Conservation (phyloP, 2,329 filamentous ascomycete species). For the Fusarium sacchari region DNA sequence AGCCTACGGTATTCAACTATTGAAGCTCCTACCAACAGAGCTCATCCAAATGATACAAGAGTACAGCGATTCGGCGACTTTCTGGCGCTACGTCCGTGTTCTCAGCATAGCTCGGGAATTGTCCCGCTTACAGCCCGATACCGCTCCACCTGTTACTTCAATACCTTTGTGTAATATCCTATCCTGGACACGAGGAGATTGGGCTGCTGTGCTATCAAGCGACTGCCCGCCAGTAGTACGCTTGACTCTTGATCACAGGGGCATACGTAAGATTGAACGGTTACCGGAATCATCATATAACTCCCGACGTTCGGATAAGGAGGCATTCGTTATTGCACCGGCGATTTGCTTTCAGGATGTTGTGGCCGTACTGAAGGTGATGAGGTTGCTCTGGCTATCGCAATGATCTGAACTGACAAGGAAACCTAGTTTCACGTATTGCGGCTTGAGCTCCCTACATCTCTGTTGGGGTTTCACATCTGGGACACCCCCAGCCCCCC, state of each 20-base stretch:
- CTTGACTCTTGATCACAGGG: constrained; percentile 2
- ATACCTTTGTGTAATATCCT: constrained; percentile 1
- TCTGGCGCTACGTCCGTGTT: constrained; percentile 8
- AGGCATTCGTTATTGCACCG: neutral
- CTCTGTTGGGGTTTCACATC: neutral
- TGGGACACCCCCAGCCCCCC: constrained; percentile 21
- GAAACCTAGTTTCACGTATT: constrained; percentile 4
- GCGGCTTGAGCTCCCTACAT: neutral
- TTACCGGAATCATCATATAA: neutral
- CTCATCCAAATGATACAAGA: constrained; percentile 5
- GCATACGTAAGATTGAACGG: constrained; percentile 4
- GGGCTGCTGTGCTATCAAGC: neutral
- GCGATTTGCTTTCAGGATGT: neutral
- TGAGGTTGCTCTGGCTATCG: neutral
- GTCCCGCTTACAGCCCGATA: neutral
- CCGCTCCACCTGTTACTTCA: neutral
- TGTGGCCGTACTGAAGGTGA: neutral
- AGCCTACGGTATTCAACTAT: neutral
- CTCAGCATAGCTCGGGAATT: constrained; percentile 2
- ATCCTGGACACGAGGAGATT: constrained; percentile 5
- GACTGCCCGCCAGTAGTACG: neutral
- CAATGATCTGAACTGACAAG: neutral
- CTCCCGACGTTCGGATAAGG: neutral
- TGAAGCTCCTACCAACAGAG: constrained; percentile 1
- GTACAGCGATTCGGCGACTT: neutral